Percentiles rank a stretch among this genome's conserved stretches.
These are phyloP conservation scores for Trichosanthes truncata DNA, from an alignment of 306 rosid genomes.

Conservation along the genomic window DNA sequence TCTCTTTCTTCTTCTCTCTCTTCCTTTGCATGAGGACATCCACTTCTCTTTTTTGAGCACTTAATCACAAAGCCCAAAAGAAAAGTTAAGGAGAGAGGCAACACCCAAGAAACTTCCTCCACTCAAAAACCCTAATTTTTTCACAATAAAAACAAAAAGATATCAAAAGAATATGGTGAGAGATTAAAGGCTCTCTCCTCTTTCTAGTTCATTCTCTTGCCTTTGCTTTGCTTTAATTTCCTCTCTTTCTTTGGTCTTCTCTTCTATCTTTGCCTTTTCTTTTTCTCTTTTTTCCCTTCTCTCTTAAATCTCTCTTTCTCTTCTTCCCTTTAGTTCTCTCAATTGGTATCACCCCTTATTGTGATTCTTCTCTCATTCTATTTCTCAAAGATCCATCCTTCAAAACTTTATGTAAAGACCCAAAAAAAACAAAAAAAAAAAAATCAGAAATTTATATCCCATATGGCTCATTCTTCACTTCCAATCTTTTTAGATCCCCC, in stretches of 20 bases:
- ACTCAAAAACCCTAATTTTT: not conserved
- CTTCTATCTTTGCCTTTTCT: not conserved
- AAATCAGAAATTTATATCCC: conserved; percentile 21
- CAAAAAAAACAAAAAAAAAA: not conserved
- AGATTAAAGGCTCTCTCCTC: not conserved
- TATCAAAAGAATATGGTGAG: not conserved
- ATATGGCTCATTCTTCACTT: conserved; percentile 86
- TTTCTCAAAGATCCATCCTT: not conserved
- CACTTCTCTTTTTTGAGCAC: conserved; percentile 11
- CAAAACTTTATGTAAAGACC: not conserved
- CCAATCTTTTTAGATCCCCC: conserved; percentile 95
- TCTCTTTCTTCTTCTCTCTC: not conserved
- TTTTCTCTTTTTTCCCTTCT: not conserved
- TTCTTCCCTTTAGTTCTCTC: not conserved
- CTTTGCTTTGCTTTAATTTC: not conserved
- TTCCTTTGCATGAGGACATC: conserved; percentile 8
- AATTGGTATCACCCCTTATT: not conserved
- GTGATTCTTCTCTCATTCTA: not conserved
- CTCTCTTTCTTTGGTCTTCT: not conserved
- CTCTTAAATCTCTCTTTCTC: not conserved
- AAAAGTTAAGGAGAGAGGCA: conserved; percentile 15
- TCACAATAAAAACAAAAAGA: conserved; percentile 9
- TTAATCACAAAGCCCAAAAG: conserved; percentile 16
- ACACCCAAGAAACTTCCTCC: conserved; percentile 11
- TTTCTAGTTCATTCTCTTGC: no score